Conservation (phyloP, 1,284 basidiomycete genomes). For the Melampsora abietis-canadensis region DNA sequence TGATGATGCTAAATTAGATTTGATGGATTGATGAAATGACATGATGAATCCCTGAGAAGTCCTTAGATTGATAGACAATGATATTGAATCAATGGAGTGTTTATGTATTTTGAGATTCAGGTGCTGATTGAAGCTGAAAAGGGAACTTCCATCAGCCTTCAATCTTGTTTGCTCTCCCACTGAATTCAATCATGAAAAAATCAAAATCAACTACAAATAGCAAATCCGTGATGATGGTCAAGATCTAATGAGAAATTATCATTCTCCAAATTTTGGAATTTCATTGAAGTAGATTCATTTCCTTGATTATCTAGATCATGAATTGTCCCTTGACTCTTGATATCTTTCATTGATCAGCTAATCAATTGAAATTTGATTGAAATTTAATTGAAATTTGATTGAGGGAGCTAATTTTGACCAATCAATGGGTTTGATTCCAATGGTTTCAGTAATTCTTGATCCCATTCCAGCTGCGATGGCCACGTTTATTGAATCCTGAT, state of each 20-base stretch:
- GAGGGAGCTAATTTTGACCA: neutral
- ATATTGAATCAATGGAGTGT: neutral
- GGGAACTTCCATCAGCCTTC: neutral
- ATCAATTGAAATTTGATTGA: constrained; percentile 10
- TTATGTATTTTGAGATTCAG: neutral
- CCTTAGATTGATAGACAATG: constrained; percentile 3
- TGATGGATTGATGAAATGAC: constrained; percentile 5
- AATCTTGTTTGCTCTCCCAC: too few relatives aligned
- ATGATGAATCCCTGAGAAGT: neutral
- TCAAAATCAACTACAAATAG: neutral
- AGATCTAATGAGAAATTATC: neutral
- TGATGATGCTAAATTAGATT: neutral
- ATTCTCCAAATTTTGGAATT: neutral
- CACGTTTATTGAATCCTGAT: too few relatives aligned
- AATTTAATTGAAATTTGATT: too few relatives aligned
- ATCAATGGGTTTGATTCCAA: too few relatives aligned
- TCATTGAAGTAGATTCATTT: neutral
- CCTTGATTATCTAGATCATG: neutral
- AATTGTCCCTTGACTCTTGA: neutral
- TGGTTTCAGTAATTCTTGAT: too few relatives aligned
- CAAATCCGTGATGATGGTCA: neutral
- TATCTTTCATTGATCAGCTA: neutral
- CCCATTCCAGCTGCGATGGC: too few relatives aligned
- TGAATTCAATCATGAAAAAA: neutral
- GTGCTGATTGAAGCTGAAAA: neutral